A percentile compares a stretch with the other conserved stretches of the same genome.
Conservation (phyloP, 257 asterid genomes). For the Capsicum rhomboideum region DNA sequence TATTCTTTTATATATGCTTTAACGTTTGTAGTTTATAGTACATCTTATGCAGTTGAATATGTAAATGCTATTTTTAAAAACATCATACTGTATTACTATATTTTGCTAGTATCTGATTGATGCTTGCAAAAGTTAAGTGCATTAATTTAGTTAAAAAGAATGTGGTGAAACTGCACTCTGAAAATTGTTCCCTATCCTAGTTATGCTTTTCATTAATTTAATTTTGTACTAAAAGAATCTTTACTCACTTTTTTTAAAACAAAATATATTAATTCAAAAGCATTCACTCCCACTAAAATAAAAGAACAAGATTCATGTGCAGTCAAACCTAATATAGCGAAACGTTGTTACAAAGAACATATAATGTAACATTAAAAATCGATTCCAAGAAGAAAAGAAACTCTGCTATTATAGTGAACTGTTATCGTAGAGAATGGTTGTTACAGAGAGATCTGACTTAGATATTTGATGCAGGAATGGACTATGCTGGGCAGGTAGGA, state of each 20-base stretch:
- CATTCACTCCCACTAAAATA: not conserved
- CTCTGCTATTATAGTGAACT: not conserved
- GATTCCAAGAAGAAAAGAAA: accelerated
- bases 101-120: not conserved
- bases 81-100: too few species aligned
- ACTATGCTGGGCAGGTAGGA: constrained; percentile 50
- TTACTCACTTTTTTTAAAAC: not conserved
- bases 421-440: not conserved
- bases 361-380: not conserved
- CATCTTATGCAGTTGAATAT: too few species aligned
- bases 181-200: not conserved
- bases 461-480: constrained; percentile 25
- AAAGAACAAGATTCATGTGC: not conserved
- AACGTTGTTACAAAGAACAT: not conserved
- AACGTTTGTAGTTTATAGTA: too few species aligned
- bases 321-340: not conserved
- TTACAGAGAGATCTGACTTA: not conserved
- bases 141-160: not conserved
- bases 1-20: too few species aligned
- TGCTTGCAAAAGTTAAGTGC: not conserved
- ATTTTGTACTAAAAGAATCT: not conserved
- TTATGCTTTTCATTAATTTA: not conserved
- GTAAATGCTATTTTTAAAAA: too few species aligned
- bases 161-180: not conserved
- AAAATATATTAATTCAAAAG: not conserved